A percentile compares a stretch with the other conserved stretches of the same genome.
Evolutionary conservation across 768 basidiomycete genomes (phyloP).

Genomic region (Lactarius sanguifluus): DNA sequence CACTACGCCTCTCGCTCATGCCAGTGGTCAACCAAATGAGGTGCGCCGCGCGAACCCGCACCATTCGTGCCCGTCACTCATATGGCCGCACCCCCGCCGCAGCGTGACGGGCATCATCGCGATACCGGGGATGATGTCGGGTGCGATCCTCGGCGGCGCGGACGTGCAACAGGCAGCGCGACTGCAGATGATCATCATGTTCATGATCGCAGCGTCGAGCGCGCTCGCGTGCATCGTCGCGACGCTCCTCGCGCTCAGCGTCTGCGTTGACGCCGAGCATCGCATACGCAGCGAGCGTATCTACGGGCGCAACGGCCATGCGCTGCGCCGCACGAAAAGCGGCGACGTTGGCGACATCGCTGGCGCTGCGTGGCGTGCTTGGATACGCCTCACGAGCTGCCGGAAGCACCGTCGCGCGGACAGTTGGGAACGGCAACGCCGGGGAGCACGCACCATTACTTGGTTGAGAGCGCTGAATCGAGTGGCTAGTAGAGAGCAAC

Average conservation of each 20-base stretch:
- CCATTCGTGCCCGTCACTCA: neutral
- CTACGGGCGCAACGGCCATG: slow-evolving; percentile 35
- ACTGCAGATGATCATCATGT: slow-evolving; percentile 92
- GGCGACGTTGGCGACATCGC: neutral
- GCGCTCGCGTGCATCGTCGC: slow-evolving; percentile 67
- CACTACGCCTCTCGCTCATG: slow-evolving; percentile 73
- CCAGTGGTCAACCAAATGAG: slow-evolving; percentile 89
- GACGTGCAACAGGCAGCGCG: slow-evolving; percentile 83
- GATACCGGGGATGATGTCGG: slow-evolving; percentile 93
- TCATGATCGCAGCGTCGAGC: slow-evolving; percentile 83
- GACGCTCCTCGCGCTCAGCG: slow-evolving; percentile 56
- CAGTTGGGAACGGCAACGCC: neutral
- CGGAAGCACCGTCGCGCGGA: neutral
- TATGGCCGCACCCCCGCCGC: neutral
- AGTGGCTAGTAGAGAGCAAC: neutral
- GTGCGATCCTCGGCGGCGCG: slow-evolving; percentile 84
- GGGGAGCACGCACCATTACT: slow-evolving; percentile 17
- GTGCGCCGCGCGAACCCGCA: slow-evolving; percentile 36
- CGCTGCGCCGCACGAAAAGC: neutral
- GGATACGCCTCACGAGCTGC: neutral
- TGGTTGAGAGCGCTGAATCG: neutral
- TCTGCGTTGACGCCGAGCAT: slow-evolving; percentile 68
- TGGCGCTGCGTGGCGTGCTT: neutral
- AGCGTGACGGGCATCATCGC: slow-evolving; percentile 75
- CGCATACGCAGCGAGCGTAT: slow-evolving; percentile 66